These are phyloP conservation scores for Mrakia hoshinonis DNA, from an alignment of 768 basidiomycete species.

Conservation along the genomic window DNA sequence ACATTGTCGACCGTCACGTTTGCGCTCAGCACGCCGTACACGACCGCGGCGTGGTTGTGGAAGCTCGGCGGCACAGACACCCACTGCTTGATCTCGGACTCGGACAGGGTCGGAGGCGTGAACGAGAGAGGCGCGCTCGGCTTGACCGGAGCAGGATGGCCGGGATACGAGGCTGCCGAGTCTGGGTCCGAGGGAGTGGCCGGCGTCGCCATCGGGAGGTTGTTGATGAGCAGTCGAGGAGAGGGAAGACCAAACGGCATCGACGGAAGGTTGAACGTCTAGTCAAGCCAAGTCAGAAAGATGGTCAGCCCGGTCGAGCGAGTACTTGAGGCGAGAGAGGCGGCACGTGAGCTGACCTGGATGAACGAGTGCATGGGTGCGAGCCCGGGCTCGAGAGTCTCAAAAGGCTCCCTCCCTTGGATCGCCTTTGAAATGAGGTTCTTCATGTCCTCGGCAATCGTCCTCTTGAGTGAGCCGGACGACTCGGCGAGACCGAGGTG, in stretches of 20 bases:
- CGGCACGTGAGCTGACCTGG: background rate
- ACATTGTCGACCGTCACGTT: background rate
- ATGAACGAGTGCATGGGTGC: background rate
- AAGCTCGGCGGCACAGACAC: background rate
- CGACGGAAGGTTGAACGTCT: background rate
- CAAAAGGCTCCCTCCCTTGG: background rate
- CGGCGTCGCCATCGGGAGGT: background rate
- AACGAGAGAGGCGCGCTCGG: background rate
- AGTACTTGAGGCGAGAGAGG: too few relatives aligned
- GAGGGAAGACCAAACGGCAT: background rate
- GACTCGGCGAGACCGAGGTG: background rate
- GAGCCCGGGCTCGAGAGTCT: background rate
- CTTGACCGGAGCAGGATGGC: background rate
- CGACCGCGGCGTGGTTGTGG: slow-evolving; percentile 1
- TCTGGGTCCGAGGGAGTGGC: background rate
- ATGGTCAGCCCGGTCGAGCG: background rate
- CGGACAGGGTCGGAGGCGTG: background rate
- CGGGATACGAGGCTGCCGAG: background rate
- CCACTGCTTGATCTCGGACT: background rate
- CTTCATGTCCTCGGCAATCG: background rate
- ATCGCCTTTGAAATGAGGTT: background rate
- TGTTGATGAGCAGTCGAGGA: background rate
- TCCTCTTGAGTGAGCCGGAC: background rate
- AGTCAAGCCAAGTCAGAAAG: background rate
- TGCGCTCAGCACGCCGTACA: background rate